These are phyloP conservation scores for Neonectria hederae DNA, from an alignment of 2,329 filamentous ascomycete species.

Conservation along the genomic window DNA sequence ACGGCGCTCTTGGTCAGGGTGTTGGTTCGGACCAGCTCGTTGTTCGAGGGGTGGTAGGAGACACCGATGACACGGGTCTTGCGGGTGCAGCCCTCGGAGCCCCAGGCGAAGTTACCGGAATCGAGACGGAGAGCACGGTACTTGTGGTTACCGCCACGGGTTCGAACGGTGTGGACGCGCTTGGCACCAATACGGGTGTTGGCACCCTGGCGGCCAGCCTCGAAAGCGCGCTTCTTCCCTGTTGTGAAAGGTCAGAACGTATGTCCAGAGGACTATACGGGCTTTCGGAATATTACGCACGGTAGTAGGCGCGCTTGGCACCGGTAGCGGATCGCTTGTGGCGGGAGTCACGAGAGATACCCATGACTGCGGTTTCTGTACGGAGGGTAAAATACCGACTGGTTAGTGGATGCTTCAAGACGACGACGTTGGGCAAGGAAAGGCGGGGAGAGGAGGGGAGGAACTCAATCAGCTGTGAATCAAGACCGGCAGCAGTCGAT, in stretches of 20 bases:
- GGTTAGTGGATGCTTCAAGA: constrained; percentile 32
- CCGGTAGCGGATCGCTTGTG: constrained; percentile 99
- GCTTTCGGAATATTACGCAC: constrained; percentile 75
- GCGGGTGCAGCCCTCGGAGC: constrained; percentile 96
- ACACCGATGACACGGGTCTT: constrained; percentile 99
- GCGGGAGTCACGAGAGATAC: constrained; percentile 99
- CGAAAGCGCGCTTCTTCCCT: constrained; percentile 98
- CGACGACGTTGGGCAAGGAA: constrained; percentile 2
- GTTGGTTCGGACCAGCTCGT: constrained; percentile 99
- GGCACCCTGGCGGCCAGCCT: constrained; percentile 98
- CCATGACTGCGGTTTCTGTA: constrained; percentile 84
- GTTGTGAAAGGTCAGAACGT: constrained; percentile 79
- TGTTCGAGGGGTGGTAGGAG: constrained; percentile 99
- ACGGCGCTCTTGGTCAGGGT: constrained; percentile 99
- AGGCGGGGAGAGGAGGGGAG: constrained; percentile 15
- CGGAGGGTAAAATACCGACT: constrained; percentile 35
- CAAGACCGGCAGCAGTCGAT: constrained; percentile 36
- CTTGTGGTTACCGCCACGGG: constrained; percentile 98
- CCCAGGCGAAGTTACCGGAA: constrained; percentile 99
- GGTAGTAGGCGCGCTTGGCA: constrained; percentile 95
- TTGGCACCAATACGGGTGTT: constrained; percentile 99
- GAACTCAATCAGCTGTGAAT: constrained; percentile 36
- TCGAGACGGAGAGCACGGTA: constrained; percentile 99
- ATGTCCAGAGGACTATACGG: constrained; percentile 69
- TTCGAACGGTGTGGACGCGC: constrained; percentile 96